A percentile compares a stretch with the other conserved stretches of the same genome.
These are phyloP conservation scores for Aspergillus bombycis DNA, from an alignment of 2,329 filamentous ascomycete genomes.

Conservation along the genomic window DNA sequence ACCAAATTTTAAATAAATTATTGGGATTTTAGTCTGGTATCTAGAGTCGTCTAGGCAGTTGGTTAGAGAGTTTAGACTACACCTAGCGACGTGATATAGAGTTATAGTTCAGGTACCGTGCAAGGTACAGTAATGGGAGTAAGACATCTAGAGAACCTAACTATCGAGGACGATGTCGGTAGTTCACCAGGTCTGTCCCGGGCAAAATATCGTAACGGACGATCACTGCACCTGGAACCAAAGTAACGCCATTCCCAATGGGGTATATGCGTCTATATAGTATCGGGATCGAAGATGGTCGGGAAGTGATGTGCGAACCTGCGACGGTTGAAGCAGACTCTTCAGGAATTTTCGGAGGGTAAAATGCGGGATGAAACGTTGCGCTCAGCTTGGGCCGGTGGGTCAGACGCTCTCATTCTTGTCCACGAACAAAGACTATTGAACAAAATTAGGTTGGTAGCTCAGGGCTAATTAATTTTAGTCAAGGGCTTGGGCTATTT, in stretches of 20 bases:
- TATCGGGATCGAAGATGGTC: not conserved
- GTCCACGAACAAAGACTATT: not conserved
- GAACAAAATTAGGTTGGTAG: conserved; percentile 5
- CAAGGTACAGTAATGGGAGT: not conserved
- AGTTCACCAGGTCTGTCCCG: not conserved
- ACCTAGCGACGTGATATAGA: not conserved
- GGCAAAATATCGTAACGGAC: not conserved
- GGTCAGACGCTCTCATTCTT: not conserved
- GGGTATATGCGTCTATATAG: not conserved
- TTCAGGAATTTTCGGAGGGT: not conserved
- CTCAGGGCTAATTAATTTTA: conserved; percentile 1
- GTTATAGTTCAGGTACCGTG: conserved; percentile 1
- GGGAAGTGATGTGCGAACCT: not conserved
- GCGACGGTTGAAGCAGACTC: not conserved
- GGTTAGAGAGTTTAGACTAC: not conserved
- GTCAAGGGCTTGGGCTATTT: not conserved
- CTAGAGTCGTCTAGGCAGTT: not conserved
- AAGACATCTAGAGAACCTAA: not conserved
- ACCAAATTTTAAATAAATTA: not conserved
- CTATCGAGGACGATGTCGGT: not conserved
- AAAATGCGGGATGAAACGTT: conserved; percentile 8
- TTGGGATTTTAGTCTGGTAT: not conserved
- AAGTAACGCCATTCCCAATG: not conserved
- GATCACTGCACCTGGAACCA: not conserved
- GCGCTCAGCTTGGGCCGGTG: not conserved